Evolutionary conservation across 352 stramenopile species (phyloP).

Genomic region (Globisporangium parvum): DNA sequence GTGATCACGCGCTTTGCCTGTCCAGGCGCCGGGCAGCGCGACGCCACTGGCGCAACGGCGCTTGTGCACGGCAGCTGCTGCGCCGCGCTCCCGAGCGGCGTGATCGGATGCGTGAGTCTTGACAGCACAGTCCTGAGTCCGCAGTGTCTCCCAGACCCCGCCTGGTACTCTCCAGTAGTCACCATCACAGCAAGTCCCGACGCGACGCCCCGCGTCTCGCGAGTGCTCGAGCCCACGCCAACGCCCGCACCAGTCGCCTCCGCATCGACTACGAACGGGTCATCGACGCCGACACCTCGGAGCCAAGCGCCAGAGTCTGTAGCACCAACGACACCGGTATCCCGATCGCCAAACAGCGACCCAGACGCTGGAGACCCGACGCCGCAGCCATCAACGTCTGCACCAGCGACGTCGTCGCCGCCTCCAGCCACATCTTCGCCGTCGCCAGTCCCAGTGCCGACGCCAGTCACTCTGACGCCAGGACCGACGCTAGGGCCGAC

Average conservation of each 20-base stretch:
- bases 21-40: conserved; percentile 19
- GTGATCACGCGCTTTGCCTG: conserved; percentile 19
- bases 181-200: background rate
- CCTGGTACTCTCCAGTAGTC: conserved; percentile 13
- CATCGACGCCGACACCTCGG: background rate
- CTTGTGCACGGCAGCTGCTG: conserved; percentile 39
- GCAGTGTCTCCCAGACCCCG: conserved; percentile 21
- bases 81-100: conserved; percentile 19
- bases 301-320: background rate
- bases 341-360: background rate
- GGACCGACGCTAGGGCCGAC: background rate
- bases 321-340: background rate
- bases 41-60: conserved; percentile 2
- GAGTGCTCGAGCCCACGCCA: conserved; percentile 1
- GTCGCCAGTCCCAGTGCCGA: background rate
- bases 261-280: background rate
- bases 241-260: background rate
- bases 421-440: background rate
- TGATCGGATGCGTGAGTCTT: conserved; percentile 27
- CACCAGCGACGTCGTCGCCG: background rate
- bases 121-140: conserved; percentile 5
- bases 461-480: background rate
- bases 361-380: conserved; percentile 6
- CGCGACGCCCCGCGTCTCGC: background rate
- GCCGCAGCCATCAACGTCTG: too few species aligned